Evolutionary conservation across 306 rosid species (phyloP).

Genomic region (Trifolium dubium): DNA sequence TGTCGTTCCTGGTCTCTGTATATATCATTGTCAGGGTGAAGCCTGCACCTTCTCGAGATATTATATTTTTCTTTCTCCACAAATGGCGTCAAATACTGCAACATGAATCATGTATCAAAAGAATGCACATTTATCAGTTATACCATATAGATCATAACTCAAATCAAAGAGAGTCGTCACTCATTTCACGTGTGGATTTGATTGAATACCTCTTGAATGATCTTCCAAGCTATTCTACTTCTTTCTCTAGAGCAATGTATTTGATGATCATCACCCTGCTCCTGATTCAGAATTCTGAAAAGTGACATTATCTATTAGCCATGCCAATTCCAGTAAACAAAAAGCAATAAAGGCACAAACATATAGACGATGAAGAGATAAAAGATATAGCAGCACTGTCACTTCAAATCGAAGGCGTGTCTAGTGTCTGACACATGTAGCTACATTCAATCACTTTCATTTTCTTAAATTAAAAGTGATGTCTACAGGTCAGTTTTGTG

Average conservation of each 20-base stretch:
- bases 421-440: not conserved
- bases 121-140: conserved; percentile 27
- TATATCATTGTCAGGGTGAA: conserved; percentile 60
- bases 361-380: conserved; percentile 24
- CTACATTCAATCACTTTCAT: not conserved
- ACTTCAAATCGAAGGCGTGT: not conserved
- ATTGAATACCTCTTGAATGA: conserved; percentile 59
- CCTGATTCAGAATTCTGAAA: conserved; percentile 49
- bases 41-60: conserved; percentile 51
- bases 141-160: not conserved
- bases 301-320: conserved; percentile 43
- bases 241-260: conserved; percentile 68
- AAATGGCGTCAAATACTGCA: conserved; percentile 59
- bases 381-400: not conserved
- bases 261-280: conserved; percentile 43
- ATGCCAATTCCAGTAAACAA: conserved; percentile 33
- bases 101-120: conserved; percentile 33
- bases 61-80: conserved; percentile 59
- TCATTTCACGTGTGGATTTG: not conserved
- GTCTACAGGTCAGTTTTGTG: not conserved
- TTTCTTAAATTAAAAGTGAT: not conserved
- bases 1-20: conserved; percentile 65
- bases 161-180: no score
- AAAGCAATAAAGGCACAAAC: conserved; percentile 30
- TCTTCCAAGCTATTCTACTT: conserved; percentile 61